Base-by-base conservation (phyloP, 2,329 filamentous ascomycete genomes). In the Knufia petricola region DNA sequence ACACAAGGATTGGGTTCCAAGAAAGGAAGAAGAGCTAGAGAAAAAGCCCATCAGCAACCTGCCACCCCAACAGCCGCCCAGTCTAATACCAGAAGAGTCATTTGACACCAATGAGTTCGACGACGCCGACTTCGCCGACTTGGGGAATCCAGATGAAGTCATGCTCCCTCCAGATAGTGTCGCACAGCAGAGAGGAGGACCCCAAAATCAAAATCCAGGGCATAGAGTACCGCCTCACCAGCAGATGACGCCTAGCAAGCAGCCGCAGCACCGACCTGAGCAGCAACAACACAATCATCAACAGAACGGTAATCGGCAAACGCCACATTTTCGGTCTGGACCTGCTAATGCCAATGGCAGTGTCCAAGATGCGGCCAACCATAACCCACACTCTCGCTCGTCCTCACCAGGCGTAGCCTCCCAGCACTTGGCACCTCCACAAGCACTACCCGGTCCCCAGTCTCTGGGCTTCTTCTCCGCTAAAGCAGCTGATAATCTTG, bases 91-190 rank as follows among this genome's bases (percentile, higher is more conserved):
- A 67, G 69, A 69, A 23, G 57, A 59, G 32, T 57, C 58, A 12
- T 61, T 62, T 59, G 53, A 61, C 63, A 24, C 53, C 15, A 66
- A 75, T 73, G 79, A 87, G 51, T 83, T 88, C 61, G 84, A 87
- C 59, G 83, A 87, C 65, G 82, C 78, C 45, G 85, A 88, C 63
- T 87, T 89, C 60, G 80, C 77, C 42, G 81, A 85, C 53, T 78
- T 83, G 23, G 82, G 76, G 17, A 82, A 88, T 59, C 84, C 85
- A 3, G 85, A 92, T 62, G 86, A 90, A 61, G 74, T 90, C n/a
- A 66, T 76, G 24, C 65, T 89, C 41, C 71, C 68, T 9, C 55
- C 62, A 30, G 66, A 67, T 37, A 28, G 13, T 8, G 44, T n/a
- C 15, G 10, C 7, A 36, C 37, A 26, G 34, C 24, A 30, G 21